Percentiles rank a stretch among this genome's conserved stretches.
Evolutionary conservation across 176 grass and related monocot genomes (phyloP).

Genomic region (Aegilops tauschii): DNA sequence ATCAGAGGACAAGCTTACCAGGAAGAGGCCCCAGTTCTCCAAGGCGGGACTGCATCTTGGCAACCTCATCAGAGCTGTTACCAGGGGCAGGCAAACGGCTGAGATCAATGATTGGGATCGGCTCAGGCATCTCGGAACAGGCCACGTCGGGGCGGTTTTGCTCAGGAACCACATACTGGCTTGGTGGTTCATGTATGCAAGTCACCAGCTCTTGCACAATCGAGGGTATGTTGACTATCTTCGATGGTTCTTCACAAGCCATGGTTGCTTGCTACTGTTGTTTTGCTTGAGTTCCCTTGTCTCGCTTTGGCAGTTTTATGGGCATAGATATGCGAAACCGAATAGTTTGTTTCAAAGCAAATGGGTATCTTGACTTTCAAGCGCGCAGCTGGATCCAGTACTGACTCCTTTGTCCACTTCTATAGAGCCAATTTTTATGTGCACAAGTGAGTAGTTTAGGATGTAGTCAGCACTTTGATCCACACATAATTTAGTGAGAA

Average conservation of each 20-base stretch:
- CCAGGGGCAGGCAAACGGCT: slow-evolving; percentile 7
- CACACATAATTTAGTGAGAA: background rate
- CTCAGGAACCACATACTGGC: slow-evolving; percentile 32
- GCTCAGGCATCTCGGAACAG: background rate
- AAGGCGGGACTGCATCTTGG: slow-evolving; percentile 29
- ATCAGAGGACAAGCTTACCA: slow-evolving; percentile 29
- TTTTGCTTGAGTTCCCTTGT: background rate
- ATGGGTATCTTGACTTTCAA: background rate
- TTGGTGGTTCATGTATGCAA: slow-evolving; percentile 30
- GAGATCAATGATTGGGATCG: slow-evolving; percentile 47
- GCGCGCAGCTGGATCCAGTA: background rate
- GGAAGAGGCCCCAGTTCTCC: slow-evolving; percentile 51
- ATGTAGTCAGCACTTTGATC: background rate
- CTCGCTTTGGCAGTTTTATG: background rate
- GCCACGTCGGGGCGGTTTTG: background rate
- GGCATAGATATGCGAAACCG: background rate
- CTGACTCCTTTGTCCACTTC: background rate
- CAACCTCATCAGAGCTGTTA: slow-evolving; percentile 14
- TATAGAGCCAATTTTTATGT: background rate
- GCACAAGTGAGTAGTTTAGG: background rate
- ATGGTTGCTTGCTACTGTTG: slow-evolving; percentile 6
- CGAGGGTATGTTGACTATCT: background rate
- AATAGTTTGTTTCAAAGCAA: background rate
- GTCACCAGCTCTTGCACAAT: slow-evolving; percentile 48
- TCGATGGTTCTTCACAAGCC: slow-evolving; percentile 17